Conservation (phyloP, 208 protist species). For the Acanthamoeba royreba region DNA sequence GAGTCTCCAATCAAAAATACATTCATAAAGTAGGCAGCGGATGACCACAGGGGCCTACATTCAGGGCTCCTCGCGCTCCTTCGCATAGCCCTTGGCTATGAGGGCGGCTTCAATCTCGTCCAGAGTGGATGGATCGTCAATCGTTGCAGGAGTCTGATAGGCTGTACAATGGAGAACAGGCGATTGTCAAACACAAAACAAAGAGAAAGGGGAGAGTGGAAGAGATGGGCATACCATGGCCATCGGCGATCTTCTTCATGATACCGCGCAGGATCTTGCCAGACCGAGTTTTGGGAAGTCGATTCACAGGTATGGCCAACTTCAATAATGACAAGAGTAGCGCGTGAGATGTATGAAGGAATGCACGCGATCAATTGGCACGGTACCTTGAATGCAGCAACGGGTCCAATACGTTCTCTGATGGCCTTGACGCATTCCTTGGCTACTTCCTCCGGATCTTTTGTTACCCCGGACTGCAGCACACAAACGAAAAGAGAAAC, state of each 20-base stretch:
- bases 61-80: background rate
- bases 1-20: too few relatives aligned
- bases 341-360: too few relatives aligned
- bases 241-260: slow-evolving; percentile 36
- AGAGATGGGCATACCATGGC: background rate
- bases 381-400: slow-evolving; percentile 5
- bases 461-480: background rate
- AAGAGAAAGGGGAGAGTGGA: background rate
- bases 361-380: too few relatives aligned
- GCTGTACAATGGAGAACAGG: background rate
- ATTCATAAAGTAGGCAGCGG: too few relatives aligned
- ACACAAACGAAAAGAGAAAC: background rate
- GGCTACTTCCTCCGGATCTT: background rate
- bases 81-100: background rate
- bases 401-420: background rate
- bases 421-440: background rate
- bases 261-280: slow-evolving; percentile 42
- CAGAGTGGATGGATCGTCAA: background rate
- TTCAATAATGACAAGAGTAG: background rate
- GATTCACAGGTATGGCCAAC: background rate
- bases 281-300: slow-evolving; percentile 23
- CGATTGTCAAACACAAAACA: background rate
- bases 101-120: background rate
- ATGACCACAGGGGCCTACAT: too few relatives aligned
- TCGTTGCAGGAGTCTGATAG: slow-evolving; percentile 1